Conservation (phyloP, 768 basidiomycete genomes). For the Kockovaella imperatae region DNA sequence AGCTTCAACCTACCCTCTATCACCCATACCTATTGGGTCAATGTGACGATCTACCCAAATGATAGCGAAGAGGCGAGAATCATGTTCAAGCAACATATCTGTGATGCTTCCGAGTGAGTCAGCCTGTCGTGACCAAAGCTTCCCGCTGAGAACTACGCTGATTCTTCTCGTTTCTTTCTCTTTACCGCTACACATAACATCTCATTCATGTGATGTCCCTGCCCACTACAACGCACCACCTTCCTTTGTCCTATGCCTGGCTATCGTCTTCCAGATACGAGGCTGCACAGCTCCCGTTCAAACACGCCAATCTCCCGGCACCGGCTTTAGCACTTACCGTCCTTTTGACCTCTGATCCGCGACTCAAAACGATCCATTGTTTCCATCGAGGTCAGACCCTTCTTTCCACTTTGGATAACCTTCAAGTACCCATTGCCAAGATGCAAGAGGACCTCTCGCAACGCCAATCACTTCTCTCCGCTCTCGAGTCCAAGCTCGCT, state of each 20-base stretch:
- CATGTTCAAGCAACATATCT: slow-evolving; percentile 42
- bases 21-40: slow-evolving; percentile 38
- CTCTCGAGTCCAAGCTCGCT: slow-evolving; percentile 25
- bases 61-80: slow-evolving; percentile 30
- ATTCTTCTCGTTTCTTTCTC: background rate
- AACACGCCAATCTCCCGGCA: slow-evolving; percentile 16
- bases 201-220: too few relatives aligned
- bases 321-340: slow-evolving; percentile 40
- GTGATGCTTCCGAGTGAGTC: slow-evolving; percentile 38
- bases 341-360: slow-evolving; percentile 36
- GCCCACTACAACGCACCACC: too few relatives aligned
- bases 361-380: slow-evolving; percentile 32
- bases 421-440: slow-evolving; percentile 10
- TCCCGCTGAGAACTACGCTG: background rate
- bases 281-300: slow-evolving; percentile 28
- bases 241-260: background rate
- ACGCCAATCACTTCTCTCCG: slow-evolving; percentile 16
- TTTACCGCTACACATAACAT: background rate
- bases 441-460: slow-evolving; percentile 18
- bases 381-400: slow-evolving; percentile 33
- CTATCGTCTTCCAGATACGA: slow-evolving; percentile 28
- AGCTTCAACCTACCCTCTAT: slow-evolving; percentile 38
- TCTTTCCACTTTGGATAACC: slow-evolving; percentile 10
- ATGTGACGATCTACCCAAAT: slow-evolving; percentile 36
- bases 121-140: background rate